Evolutionary conservation across 345 rosid genomes (phyloP), one percentile per base, ranked within the genome.

Genomic region (Excoecaria agallocha): DNA sequence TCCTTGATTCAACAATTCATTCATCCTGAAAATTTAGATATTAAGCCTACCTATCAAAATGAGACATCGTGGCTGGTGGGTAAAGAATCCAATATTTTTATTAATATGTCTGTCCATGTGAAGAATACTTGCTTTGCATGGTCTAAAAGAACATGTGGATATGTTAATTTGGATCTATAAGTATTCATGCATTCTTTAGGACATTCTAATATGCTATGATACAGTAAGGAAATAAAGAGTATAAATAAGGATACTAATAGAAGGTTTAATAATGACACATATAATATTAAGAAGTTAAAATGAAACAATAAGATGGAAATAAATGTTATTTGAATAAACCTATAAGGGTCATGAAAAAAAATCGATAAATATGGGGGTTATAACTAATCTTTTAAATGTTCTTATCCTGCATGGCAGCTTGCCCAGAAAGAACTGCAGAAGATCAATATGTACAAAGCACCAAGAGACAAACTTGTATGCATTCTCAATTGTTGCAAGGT

Each of bases 401-500:
- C 60, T 75, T 58, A 41, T 17, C 19, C 16, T 58, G 20, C 67
- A 72, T 74, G 61, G 72, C 89, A 93, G 99, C 94, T 95, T 78
- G 98, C 98, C 65, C 96, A 95, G 79, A 95, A 93, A 82, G 99
- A 95, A 84, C 87, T 95, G 66, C 98, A 91, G 72, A 93, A 95
- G 87, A 89, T 94, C 77, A 94, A 94, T 74, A 89, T 87, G 92
- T 90, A 89, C 84, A 95, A 93, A 87, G 98, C 99, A 76, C 99
- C 98, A 24, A 90, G 99, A 77, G 99, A 95, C 87, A 95, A 95
- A 85, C 94, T 95, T 80, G 81, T 90, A 38, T 95, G 99, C 76
- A 84, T 95, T 77, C 97, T 95, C 77, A 95, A 88, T 72, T 95
- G 99, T 78, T 93, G 99, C 90, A 92, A 89, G 87, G 94, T 91